Conservation (phyloP, 2,329 filamentous ascomycete species). For the Penicillium sp. region DNA sequence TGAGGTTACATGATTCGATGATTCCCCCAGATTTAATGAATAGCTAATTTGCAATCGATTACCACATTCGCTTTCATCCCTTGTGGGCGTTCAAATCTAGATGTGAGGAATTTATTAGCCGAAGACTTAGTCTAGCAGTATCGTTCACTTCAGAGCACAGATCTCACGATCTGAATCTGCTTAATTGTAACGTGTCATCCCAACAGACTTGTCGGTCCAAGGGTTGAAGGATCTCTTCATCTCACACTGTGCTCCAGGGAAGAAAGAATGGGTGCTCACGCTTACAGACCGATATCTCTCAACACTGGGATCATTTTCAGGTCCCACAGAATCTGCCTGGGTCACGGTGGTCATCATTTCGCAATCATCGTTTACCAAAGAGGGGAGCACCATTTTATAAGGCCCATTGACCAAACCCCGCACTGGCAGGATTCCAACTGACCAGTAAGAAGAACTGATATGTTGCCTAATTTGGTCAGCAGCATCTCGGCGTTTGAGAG, state of each 20-base stretch:
- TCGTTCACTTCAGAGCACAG: not conserved
- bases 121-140: not conserved
- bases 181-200: constrained; percentile 17
- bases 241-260: not conserved
- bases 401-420: not conserved
- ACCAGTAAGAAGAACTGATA: not conserved
- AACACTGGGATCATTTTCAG: no score
- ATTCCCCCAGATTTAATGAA: not conserved
- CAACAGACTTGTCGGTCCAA: constrained; percentile 7
- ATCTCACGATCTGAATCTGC: constrained; percentile 18
- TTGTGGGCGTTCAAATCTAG: not conserved
- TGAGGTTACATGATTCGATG: not conserved
- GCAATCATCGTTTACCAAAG: not conserved
- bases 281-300: not conserved
- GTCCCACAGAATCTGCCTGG: no score
- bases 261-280: not conserved
- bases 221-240: constrained; percentile 18
- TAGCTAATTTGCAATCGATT: not conserved
- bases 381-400: not conserved
- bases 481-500: not conserved
- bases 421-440: not conserved
- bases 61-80: not conserved
- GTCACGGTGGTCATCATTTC: no score
- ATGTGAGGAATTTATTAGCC: not conserved
- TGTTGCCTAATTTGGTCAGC: not conserved